Evolutionary conservation across 1,284 basidiomycete species (phyloP).

Genomic region (Ceratobasidium sp.): DNA sequence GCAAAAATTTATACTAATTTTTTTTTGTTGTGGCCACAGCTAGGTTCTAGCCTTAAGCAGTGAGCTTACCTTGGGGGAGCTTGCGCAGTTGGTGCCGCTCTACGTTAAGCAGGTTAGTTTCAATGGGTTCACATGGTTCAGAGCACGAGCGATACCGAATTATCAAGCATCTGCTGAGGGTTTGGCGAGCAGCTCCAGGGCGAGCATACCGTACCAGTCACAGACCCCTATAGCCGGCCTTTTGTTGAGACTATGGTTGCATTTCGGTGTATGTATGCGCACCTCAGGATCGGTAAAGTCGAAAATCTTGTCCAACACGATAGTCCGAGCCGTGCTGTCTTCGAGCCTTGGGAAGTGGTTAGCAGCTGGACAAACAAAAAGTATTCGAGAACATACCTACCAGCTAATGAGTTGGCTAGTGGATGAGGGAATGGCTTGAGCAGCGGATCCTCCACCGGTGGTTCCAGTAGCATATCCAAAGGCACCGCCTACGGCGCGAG

Average conservation of each 20-base stretch:
- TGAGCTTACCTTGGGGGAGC: slow-evolving; percentile 32
- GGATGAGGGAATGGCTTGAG: slow-evolving; percentile 56
- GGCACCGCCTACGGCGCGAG: slow-evolving; percentile 52
- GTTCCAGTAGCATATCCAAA: slow-evolving; percentile 54
- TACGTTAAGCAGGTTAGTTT: not conserved
- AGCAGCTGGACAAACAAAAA: not conserved
- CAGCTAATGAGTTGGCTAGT: slow-evolving; percentile 56
- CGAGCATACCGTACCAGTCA: slow-evolving; percentile 51
- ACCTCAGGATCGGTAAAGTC: slow-evolving; percentile 55
- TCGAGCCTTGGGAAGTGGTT: slow-evolving; percentile 49
- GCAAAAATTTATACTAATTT: slow-evolving; percentile 3
- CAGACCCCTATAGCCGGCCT: slow-evolving; percentile 45
- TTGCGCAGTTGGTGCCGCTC: slow-evolving; percentile 55
- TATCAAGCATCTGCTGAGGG: slow-evolving; percentile 57
- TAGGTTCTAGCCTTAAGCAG: too few relatives aligned
- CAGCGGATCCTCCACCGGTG: slow-evolving; percentile 58
- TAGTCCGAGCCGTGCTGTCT: slow-evolving; percentile 56
- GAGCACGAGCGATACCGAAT: too few relatives aligned
- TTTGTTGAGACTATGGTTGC: not conserved
- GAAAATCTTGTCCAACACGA: slow-evolving; percentile 56
- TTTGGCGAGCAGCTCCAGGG: slow-evolving; percentile 57
- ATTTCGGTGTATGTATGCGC: not conserved
- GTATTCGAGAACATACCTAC: slow-evolving; percentile 5
- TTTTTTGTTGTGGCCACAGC: slow-evolving; percentile 41
- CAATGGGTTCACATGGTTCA: slow-evolving; percentile 10